A percentile compares a stretch with the other conserved stretches of the same genome.
Conservation (phyloP, 139 green algal genomes). For the Ettlia oleoabundans region DNA sequence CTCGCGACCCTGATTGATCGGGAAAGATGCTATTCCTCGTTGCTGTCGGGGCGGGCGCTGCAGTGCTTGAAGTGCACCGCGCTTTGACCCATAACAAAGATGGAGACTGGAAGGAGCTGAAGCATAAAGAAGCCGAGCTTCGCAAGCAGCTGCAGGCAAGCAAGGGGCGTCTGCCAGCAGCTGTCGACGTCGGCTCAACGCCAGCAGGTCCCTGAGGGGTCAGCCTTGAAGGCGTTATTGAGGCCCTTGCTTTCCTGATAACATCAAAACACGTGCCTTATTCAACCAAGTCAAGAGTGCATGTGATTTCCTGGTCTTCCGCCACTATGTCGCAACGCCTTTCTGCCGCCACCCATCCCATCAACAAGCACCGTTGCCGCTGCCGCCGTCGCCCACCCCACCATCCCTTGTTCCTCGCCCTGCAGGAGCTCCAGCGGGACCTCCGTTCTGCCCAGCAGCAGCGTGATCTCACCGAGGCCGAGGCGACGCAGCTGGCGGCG, state of each 20-base stretch:
- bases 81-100: constrained; percentile 25
- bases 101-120: constrained; percentile 32
- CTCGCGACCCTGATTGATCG: too few species aligned
- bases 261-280: too few species aligned
- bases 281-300: too few species aligned
- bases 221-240: not conserved
- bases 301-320: too few species aligned
- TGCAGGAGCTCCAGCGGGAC: constrained; percentile 44
- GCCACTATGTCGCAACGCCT: too few species aligned
- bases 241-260: too few species aligned
- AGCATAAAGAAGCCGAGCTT: constrained; percentile 28
- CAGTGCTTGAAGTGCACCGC: constrained; percentile 45
- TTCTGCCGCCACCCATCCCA: too few species aligned
- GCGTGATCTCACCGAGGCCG: constrained; percentile 31
- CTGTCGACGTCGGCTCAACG: not conserved
- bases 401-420: too few species aligned
- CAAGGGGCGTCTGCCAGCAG: not conserved
- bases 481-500: constrained; percentile 36
- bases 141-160: constrained; percentile 39
- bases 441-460: constrained; percentile 19
- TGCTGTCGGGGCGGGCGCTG: constrained; percentile 37
- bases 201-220: not conserved
- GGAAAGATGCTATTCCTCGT: not conserved
- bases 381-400: not conserved
- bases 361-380: too few species aligned